Conservation (phyloP, 495 filamentous ascomycete species). For the Penicillium alfredii region DNA sequence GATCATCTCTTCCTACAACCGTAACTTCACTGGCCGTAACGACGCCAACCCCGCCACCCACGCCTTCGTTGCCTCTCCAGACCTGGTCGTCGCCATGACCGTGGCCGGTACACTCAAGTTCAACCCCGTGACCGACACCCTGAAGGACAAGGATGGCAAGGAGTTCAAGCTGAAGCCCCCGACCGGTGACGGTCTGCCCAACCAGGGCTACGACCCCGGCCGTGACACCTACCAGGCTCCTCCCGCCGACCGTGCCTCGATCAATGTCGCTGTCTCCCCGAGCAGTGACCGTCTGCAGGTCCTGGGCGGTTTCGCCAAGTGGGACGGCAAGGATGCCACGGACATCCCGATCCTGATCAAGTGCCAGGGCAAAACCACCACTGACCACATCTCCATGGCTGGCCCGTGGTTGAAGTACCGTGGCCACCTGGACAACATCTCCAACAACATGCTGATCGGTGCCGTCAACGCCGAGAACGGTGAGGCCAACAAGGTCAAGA, state of each 20-base stretch:
- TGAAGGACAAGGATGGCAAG: constrained; percentile 96
- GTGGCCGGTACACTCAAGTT: constrained; percentile 89
- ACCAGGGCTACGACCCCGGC: constrained; percentile 84
- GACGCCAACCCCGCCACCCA: constrained; percentile 98
- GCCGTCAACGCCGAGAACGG: constrained; percentile 93
- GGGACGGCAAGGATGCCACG: constrained; percentile 90
- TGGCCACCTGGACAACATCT: constrained; percentile 99
- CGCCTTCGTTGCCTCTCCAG: constrained; percentile 97
- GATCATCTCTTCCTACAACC: constrained; percentile 94
- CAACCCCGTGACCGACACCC: constrained; percentile 89
- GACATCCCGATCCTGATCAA: constrained; percentile 96
- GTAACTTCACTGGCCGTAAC: constrained; percentile 99
- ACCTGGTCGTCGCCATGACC: constrained; percentile 88
- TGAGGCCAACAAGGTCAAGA: constrained; percentile 98
- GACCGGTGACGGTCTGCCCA: constrained; percentile 75
- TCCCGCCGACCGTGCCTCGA: constrained; percentile 64
- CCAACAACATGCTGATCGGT: constrained; percentile 99
- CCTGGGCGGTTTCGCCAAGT: constrained; percentile 75
- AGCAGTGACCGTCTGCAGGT: constrained; percentile 90
- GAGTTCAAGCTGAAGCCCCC: constrained; percentile 83
- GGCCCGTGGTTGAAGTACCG: constrained; percentile 99
- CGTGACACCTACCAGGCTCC: constrained; percentile 96
- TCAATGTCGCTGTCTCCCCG: constrained; percentile 81
- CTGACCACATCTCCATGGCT: constrained; percentile 97
- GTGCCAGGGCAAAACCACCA: constrained; percentile 96